Evolutionary conservation across 441 rosid genomes (phyloP).

Genomic region (Adansonia rubrostipa): DNA sequence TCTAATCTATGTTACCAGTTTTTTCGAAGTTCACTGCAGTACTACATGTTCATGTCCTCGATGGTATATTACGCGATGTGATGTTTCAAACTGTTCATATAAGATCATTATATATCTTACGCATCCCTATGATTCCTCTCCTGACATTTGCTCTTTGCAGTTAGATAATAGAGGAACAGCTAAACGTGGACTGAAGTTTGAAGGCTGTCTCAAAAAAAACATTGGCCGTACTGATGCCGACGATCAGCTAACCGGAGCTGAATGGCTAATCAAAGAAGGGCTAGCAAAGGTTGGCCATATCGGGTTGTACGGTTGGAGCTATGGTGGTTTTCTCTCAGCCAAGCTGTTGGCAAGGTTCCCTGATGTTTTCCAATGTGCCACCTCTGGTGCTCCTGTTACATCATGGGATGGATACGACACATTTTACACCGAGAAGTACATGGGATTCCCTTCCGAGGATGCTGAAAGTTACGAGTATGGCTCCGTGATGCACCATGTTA

Average conservation of each 20-base stretch:
- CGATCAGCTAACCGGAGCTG: conserved; percentile 83
- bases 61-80: no score
- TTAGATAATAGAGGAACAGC: conserved; percentile 91
- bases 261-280: conserved; percentile 84
- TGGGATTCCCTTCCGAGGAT: conserved; percentile 70
- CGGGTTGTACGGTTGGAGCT: conserved; percentile 49
- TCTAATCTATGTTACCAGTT: background rate
- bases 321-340: conserved; percentile 19
- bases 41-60: background rate
- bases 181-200: conserved; percentile 85
- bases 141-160: conserved; percentile 44
- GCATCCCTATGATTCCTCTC: background rate
- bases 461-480: conserved; percentile 49
- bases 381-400: conserved; percentile 91
- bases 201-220: conserved; percentile 67
- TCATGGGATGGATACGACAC: conserved; percentile 97
- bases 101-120: background rate
- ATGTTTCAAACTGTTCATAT: background rate
- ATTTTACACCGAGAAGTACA: conserved; percentile 88
- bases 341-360: conserved; percentile 38
- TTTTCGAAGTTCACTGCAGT: background rate
- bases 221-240: conserved; percentile 68
- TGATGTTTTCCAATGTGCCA: conserved; percentile 71
- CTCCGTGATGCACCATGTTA: conserved; percentile 78
- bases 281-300: conserved; percentile 69